A percentile compares a stretch with the other conserved stretches of the same genome.
Evolutionary conservation across 2,329 filamentous ascomycete species (phyloP).

Genomic region (Zarea fungicola): DNA sequence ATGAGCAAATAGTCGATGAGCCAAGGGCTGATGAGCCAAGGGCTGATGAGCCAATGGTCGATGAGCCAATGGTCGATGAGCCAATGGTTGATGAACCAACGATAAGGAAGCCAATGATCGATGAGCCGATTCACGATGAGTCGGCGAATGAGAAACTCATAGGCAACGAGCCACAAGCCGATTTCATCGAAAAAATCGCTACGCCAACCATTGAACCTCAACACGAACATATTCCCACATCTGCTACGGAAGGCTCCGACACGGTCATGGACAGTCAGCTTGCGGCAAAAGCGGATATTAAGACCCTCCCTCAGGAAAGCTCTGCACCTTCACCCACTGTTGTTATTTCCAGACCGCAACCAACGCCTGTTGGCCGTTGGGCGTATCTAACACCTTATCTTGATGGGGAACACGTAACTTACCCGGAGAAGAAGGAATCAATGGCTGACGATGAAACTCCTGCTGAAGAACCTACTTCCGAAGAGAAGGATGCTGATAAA

Average conservation of each 20-base stretch:
- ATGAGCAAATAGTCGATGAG: not conserved
- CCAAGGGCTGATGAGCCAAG: not conserved
- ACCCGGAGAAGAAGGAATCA: conserved; percentile 33
- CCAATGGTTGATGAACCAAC: not conserved
- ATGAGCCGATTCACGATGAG: not conserved
- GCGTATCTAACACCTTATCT: conserved; percentile 37
- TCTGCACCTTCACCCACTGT: not conserved
- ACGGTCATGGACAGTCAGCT: conserved; percentile 2
- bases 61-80: not conserved
- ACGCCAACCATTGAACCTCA: not conserved
- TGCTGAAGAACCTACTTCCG: conserved; percentile 26
- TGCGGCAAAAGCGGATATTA: not conserved
- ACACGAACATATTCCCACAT: not conserved
- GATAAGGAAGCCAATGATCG: not conserved
- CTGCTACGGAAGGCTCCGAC: not conserved
- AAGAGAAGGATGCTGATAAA: conserved; percentile 19
- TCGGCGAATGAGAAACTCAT: not conserved
- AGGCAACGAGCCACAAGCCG: not conserved
- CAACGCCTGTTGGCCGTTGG: conserved; percentile 29
- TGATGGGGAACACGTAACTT: conserved; percentile 32
- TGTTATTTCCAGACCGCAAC: conserved; percentile 24
- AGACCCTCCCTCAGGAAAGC: not conserved
- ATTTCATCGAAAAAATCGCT: not conserved
- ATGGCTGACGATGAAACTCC: conserved; percentile 27
- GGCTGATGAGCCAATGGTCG: not conserved